Evolutionary conservation across 2,329 filamentous ascomycete genomes (phyloP), one percentile per base, ranked within the genome.

Genomic region (Monosporascus cannonballus): DNA sequence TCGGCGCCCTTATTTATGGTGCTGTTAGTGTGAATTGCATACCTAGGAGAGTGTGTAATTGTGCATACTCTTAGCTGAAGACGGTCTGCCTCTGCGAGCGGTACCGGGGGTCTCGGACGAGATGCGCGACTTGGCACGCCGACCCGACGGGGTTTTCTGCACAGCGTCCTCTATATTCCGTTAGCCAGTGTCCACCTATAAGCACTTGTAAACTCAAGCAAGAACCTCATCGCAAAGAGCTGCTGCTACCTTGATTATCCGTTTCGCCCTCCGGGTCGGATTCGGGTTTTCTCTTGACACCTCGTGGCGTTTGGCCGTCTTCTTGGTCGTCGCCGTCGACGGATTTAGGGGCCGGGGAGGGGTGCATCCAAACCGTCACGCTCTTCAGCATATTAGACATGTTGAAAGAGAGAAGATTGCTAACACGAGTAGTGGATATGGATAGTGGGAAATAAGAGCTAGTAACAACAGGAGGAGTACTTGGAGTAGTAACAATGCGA

Each of bases 281-380:
- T 48, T 61, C 63, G 11, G 60, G 55, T 51, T 66, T 66, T 56
- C 64, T 58, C 59, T 67, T 67, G 6, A 50, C 56, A 25, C 62
- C 60, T 48, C 61, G 56, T 46, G 24, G 24, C 14, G 9, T 27
- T 14, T 46, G 22, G 24, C 25, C 6, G 42, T 30, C 42, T 27
- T 17, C n/a, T 25, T 11, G 22, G 42, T n/a, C 8, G 42, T 30
- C 42, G 24, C n/a, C 24, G 42, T 46, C 20, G 42, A 5, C 22
- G 2, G 42, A n/a, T 27, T 46, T 46, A 41, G 38, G 18, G 30
- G 22, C 7, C 15, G 42, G 42, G 17, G 42, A 46, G 22, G 42
- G 11, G 1, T 44, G n/a, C 20, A 46, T 30, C 42, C 42, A 46
- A 46, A 1, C 24, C 4, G 25, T 22, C 2, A 46, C 11, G 22